These are phyloP conservation scores for Antitrichia curtipendula DNA, from an alignment of 225 moss, liverwort and hornwort genomes.

Conservation along the genomic window DNA sequence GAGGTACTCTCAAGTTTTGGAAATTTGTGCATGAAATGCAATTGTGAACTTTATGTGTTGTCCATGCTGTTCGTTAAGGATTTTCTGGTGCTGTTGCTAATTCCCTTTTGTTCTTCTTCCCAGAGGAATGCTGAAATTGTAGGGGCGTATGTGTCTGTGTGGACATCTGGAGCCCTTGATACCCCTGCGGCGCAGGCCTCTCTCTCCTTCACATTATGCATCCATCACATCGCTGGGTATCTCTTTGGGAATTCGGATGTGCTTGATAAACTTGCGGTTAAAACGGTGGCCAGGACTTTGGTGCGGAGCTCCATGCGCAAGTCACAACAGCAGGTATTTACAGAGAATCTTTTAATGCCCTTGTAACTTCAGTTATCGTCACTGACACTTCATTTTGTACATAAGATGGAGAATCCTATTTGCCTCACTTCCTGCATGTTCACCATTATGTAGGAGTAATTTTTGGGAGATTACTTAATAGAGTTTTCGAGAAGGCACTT, in stretches of 20 bases:
- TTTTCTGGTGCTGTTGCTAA: not conserved
- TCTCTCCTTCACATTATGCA: constrained; percentile 43
- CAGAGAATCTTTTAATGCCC: not conserved
- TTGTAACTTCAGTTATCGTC: not conserved
- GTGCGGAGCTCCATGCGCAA: constrained; percentile 64
- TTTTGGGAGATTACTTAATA: not conserved
- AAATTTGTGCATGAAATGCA: not conserved
- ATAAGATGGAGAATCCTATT: not conserved
- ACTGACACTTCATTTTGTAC: not conserved
- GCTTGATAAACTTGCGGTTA: constrained; percentile 15
- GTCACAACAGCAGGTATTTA: constrained; percentile 54
- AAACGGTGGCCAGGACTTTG: constrained; percentile 36
- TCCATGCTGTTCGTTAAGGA: not conserved
- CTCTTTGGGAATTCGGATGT: constrained; percentile 34
- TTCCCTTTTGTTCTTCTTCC: not conserved
- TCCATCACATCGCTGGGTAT: constrained; percentile 67
- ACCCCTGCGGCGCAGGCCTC: constrained; percentile 40
- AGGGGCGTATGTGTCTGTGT: constrained; percentile 45
- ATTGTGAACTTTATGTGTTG: not conserved
- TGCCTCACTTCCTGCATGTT: not conserved
- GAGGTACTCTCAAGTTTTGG: constrained; percentile 34
- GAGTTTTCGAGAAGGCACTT: not conserved
- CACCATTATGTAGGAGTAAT: not conserved
- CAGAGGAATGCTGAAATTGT: constrained; percentile 71
- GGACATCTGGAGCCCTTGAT: constrained; percentile 68